Base-by-base conservation (phyloP, 164 flowering plant genomes). In the Pachysandra terminalis region DNA sequence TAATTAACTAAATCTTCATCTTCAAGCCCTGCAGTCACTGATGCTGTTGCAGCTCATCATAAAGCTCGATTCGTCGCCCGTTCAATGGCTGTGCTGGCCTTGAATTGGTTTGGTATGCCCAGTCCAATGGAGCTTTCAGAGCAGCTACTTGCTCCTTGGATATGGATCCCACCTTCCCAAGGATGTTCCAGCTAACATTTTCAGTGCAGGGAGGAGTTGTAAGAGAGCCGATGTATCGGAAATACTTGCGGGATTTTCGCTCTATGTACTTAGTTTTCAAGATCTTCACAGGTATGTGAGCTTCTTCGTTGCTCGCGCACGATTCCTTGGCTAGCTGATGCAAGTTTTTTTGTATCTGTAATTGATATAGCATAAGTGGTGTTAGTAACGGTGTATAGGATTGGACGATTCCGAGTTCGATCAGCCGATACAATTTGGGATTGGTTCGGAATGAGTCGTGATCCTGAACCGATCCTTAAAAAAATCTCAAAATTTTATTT, bases 61-160 rank as follows among this genome's bases (percentile, higher is more conserved):
- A 84, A 0, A 81, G 61, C 57, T 85, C 72, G 19, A 93, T 75
- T 0, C 40, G 52, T 23, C 98, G 79, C 6, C 85, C 92, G 48
- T 89, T 86, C 24, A 89, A 66, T 7, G 82, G 76, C 76, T 93
- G 96, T 19, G 59, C 12, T 0, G 97, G 97, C 84, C 98, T 86
- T 17, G 81, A 53, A 61, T 90, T 89, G 52, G 68, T 53, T 75
- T 78, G 78, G 82, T 37, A 80, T 0, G 17, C 63, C 8, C 51
- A 17, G 10, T 28, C 72, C 75, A 91, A 58, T 19, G 93, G 95
- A 41, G 87, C 83, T 69, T 63, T 81, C 23, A 89, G 73, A 24
- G 71, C 67, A 13, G 53, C 72, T 13, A 87, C 74, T 63, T 93
- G 98, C 51, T 81, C 85, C 69, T 73, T 68, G 0, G 91, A 80